Base-by-base conservation (phyloP, 2,329 filamentous ascomycete species). In the Epichloe bromicola region DNA sequence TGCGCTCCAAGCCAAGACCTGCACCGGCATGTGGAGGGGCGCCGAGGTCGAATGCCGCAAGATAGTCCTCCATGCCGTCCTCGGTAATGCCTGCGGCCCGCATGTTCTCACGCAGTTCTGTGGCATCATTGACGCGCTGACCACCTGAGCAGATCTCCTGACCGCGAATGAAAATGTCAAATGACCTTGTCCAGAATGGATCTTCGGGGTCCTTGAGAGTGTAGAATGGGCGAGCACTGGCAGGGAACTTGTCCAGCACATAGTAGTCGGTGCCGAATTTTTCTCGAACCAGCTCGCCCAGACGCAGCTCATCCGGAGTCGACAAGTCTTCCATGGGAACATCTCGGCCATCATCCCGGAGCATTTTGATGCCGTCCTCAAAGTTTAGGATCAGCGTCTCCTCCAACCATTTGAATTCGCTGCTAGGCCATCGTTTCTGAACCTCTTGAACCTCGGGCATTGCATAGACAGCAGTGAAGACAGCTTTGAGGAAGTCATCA, bases 91-190 rank as follows among this genome's bases (percentile, higher is more conserved):
- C 88, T 46, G 80, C 76, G 46, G 78, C 78, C 53, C 76, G 75
- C 85, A 96, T 89, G 62, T 85, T 86, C 59, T 84, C 76, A 43
- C 83, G 77, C n/a, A 96, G 74, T 62, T 86, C 77, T 4, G 75
- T 70, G 0, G 86, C 78, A 55, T 93, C 83, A 64, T 96, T 86
- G 56, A 96, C 94, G 78, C 90, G 88, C 67, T 96, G 90, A 7
- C 90, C 90, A 59, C 90, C 90, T 1, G 88, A 91, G 44, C 91
- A 82, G 52, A 96, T 93, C 65, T 96, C 90, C 62, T 96, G 90
- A 0, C 90, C 90, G 33, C 90, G 85, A 42, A 95, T 78, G 70
- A 96, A 96, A 52, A 96, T 94, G 64, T 96, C 90, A 60, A 95
- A 96, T 0, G 90, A 95, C 64, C 95, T 95, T 48, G 90, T 96